Evolutionary conservation across 2,329 filamentous ascomycete genomes (phyloP).

Genomic region (Xylariaceae sp.): DNA sequence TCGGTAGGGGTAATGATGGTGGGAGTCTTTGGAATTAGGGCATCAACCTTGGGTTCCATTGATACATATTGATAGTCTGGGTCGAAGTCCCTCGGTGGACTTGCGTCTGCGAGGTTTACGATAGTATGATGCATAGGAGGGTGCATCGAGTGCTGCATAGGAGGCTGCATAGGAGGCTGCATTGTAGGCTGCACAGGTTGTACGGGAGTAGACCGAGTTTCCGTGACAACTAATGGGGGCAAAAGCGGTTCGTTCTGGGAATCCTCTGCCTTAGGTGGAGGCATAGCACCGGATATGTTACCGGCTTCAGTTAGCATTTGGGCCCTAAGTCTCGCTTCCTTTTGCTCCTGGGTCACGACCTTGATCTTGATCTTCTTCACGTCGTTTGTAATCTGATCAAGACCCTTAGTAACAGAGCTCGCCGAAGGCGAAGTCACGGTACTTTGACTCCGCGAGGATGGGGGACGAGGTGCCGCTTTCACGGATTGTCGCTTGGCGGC

Average conservation of each 20-base stretch:
- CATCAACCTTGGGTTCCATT: slow-evolving; percentile 5
- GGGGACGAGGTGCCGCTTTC: slow-evolving; percentile 24
- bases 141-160: too few relatives aligned
- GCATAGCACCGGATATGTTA: neutral
- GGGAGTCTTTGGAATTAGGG: slow-evolving; percentile 11
- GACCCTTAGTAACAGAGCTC: slow-evolving; percentile 32
- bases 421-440: neutral
- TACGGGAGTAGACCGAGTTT: neutral
- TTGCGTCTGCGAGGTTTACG: neutral
- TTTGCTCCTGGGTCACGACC: slow-evolving; percentile 53
- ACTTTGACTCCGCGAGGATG: neutral
- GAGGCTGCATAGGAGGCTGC: too few relatives aligned
- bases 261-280: neutral
- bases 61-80: neutral
- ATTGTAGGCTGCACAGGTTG: neutral
- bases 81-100: neutral
- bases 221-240: neutral
- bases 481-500: slow-evolving; percentile 41
- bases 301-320: slow-evolving; percentile 19
- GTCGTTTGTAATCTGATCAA: slow-evolving; percentile 52
- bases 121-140: neutral
- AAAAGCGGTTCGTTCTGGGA: neutral
- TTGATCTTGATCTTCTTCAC: slow-evolving; percentile 62
- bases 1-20: slow-evolving; percentile 21
- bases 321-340: slow-evolving; percentile 45